phyloP scores from a whole-genome alignment of 257 asterid genomes.

The Scutellaria galericulata region DNA sequence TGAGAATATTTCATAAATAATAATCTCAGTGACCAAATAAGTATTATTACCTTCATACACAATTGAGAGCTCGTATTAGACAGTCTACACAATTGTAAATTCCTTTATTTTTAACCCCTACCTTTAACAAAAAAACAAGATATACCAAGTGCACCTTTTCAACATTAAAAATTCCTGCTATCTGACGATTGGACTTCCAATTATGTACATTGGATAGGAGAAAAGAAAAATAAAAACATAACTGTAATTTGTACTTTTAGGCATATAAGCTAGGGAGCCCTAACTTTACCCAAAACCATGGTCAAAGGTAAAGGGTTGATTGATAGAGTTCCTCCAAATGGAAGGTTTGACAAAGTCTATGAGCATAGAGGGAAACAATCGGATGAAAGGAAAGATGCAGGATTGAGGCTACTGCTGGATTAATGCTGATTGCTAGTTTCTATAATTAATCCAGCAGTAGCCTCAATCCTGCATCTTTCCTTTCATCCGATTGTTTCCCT shows the following conservation, averaged over 20 bases:
- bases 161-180: not conserved
- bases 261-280: too few species aligned
- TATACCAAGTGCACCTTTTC: not conserved
- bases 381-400: too few species aligned
- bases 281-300: too few species aligned
- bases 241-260: not conserved
- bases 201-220: not conserved
- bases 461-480: too few species aligned
- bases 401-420: too few species aligned
- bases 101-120: slow-evolving; percentile 21
- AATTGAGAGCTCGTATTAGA: slow-evolving; percentile 1
- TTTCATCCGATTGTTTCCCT: too few species aligned
- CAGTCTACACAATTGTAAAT: slow-evolving; percentile 7
- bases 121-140: slow-evolving; percentile 3
- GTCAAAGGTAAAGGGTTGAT: too few species aligned
- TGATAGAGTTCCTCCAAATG: too few species aligned
- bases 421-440: too few species aligned
- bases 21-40: slow-evolving; percentile 25
- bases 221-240: slow-evolving; percentile 16
- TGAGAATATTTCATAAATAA: slow-evolving; percentile 41
- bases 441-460: too few species aligned
- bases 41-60: slow-evolving; percentile 22
- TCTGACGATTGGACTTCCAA: slow-evolving; percentile 10
- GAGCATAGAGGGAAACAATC: too few species aligned
- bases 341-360: too few species aligned